Evolutionary conservation across 1,139 yeast genomes (phyloP).

Genomic region (Eremothecium cymbalariae): DNA sequence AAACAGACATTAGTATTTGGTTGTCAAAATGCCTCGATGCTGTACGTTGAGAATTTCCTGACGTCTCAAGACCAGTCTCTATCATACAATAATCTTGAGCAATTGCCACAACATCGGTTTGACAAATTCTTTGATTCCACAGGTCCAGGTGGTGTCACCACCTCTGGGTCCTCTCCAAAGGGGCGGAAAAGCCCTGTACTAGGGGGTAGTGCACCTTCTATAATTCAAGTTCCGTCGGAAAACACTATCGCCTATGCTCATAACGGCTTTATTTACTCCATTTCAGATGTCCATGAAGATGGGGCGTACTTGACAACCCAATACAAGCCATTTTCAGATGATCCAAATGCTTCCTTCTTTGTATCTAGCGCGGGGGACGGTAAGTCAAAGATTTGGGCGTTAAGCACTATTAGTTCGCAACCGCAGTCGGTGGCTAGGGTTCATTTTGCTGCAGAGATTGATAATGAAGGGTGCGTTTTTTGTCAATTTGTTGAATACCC

Average conservation of each 20-base stretch:
- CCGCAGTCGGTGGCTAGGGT: slow-evolving; percentile 13
- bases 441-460: slow-evolving; percentile 35
- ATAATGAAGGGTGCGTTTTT: slow-evolving; percentile 61
- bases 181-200: slow-evolving; percentile 1
- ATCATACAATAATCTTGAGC: slow-evolving; percentile 15
- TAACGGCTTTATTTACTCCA: slow-evolving; percentile 77
- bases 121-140: slow-evolving; percentile 84
- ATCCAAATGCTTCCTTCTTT: slow-evolving; percentile 35
- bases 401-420: slow-evolving; percentile 17
- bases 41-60: slow-evolving; percentile 48
- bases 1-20: slow-evolving; percentile 69
- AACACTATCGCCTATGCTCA: slow-evolving; percentile 79
- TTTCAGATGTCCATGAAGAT: slow-evolving; percentile 36
- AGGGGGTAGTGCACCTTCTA: slow-evolving; percentile 11
- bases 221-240: slow-evolving; percentile 57
- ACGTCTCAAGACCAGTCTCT: slow-evolving; percentile 7
- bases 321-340: slow-evolving; percentile 3
- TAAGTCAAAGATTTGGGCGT: slow-evolving; percentile 63
- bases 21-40: slow-evolving; percentile 82
- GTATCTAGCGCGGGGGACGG: slow-evolving; percentile 92
- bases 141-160: slow-evolving; percentile 61
- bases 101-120: slow-evolving; percentile 70
- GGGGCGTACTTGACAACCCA: slow-evolving; percentile 4
- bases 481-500: slow-evolving; percentile 57
- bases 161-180: neutral